A percentile compares a stretch with the other conserved stretches of the same genome.
Evolutionary conservation across 257 asterid species (phyloP).

Genomic region (Penstemon barbatus): DNA sequence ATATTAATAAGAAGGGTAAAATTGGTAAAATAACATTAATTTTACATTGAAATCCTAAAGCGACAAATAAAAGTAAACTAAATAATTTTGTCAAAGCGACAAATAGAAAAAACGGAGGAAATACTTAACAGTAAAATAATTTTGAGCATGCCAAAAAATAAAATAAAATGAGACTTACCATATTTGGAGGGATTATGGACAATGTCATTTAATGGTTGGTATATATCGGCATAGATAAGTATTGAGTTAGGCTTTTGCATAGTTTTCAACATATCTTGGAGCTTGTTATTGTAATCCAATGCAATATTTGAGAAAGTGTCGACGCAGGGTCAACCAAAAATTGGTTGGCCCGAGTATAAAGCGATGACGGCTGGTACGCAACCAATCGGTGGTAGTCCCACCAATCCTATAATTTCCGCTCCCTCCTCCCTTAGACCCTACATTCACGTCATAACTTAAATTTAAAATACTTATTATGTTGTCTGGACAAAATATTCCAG

Average conservation of each 20-base stretch:
- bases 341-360: constrained; percentile 13
- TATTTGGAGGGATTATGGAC: constrained; percentile 29
- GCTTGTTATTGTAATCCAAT: constrained; percentile 39
- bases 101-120: too few relatives aligned
- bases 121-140: too few relatives aligned
- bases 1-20: too few relatives aligned
- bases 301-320: constrained; percentile 38
- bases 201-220: constrained; percentile 38
- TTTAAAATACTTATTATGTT: too few relatives aligned
- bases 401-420: constrained; percentile 44
- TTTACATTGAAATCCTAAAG: too few relatives aligned
- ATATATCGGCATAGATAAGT: constrained; percentile 43
- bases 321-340: constrained; percentile 36
- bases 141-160: too few relatives aligned
- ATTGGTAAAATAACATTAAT: too few relatives aligned
- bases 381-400: constrained; percentile 62
- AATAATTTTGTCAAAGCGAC: too few relatives aligned
- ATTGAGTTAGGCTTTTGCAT: constrained; percentile 16
- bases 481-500: too few relatives aligned
- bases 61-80: too few relatives aligned
- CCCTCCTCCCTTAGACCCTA: constrained; percentile 45
- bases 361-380: constrained; percentile 57
- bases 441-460: background rate
- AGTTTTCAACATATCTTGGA: constrained; percentile 24
- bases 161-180: constrained; percentile 36